Evolutionary conservation across 208 protist species (phyloP).

Genomic region (Wallacemonas sp.): DNA sequence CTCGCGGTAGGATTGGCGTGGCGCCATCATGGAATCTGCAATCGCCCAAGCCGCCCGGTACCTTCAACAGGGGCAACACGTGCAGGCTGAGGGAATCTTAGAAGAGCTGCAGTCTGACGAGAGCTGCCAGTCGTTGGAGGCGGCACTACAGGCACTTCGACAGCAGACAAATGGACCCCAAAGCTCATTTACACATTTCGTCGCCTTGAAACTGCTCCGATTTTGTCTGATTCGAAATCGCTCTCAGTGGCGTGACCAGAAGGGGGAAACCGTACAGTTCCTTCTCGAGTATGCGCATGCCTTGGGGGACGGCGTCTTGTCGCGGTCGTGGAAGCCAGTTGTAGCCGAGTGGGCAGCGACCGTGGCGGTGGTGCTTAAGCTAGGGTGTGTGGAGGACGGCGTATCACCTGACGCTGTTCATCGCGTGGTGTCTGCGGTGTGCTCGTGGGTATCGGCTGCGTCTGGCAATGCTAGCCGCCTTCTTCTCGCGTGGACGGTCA

Average conservation of each 20-base stretch:
- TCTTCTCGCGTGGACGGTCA: conserved; percentile 13
- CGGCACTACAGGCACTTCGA: conserved; percentile 11
- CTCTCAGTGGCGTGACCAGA: conserved; percentile 9
- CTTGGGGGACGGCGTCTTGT: conserved; percentile 19
- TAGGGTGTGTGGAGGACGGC: conserved; percentile 33
- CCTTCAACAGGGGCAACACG: conserved; percentile 58
- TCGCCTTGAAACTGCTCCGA: conserved; percentile 55
- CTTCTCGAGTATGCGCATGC: conserved; percentile 35
- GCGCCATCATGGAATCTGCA: conserved; percentile 36
- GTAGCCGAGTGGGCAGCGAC: conserved; percentile 54
- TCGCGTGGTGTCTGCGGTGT: conserved; percentile 3
- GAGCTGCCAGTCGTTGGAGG: conserved; percentile 27
- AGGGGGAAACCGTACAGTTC: conserved; percentile 32
- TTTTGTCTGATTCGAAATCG: conserved; percentile 47
- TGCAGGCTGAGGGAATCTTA: conserved; percentile 39
- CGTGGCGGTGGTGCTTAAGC: conserved; percentile 65
- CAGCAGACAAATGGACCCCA: conserved; percentile 10
- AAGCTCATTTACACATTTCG: conserved; percentile 60
- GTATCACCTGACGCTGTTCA: conserved; percentile 4
- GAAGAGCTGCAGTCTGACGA: conserved; percentile 35
- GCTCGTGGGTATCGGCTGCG: conserved; percentile 16
- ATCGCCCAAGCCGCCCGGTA: conserved; percentile 47
- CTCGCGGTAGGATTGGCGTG: no score
- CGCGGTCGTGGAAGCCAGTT: conserved; percentile 52
- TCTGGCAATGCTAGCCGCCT: not conserved